A percentile compares a stretch with the other conserved stretches of the same genome.
Evolutionary conservation across 768 basidiomycete species (phyloP).

Genomic region (Neoboletus magnificus): DNA sequence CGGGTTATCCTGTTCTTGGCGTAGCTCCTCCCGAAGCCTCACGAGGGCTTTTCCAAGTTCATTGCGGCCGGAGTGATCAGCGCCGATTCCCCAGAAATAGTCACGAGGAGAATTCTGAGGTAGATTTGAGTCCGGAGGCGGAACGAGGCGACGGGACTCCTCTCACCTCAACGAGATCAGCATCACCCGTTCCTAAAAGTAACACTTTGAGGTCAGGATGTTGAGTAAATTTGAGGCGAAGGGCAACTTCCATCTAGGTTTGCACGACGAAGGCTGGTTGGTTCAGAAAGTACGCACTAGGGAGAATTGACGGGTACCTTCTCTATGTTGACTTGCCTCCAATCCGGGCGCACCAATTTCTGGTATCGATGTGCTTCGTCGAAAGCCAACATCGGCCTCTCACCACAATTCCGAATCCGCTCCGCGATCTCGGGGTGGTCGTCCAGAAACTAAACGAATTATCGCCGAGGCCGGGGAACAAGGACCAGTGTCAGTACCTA

Average conservation of each 20-base stretch:
- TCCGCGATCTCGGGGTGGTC: conserved; percentile 63
- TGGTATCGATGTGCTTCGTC: conserved; percentile 65
- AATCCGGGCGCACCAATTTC: conserved; percentile 59
- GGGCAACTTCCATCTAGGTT: conserved; percentile 59
- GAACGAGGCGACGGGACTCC: neutral
- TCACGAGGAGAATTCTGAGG: conserved; percentile 69
- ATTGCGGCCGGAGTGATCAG: conserved; percentile 63
- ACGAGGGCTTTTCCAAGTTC: conserved; percentile 71
- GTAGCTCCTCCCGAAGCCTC: conserved; percentile 56
- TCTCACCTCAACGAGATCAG: conserved; percentile 64
- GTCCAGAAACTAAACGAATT: conserved; percentile 49
- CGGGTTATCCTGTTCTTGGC: conserved; percentile 30
- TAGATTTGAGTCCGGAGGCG: neutral
- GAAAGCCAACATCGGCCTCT: conserved; percentile 60
- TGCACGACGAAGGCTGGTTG: neutral
- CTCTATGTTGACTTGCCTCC: conserved; percentile 65
- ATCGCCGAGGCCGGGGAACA: neutral
- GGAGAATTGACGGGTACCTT: conserved; percentile 40
- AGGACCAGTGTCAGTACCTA: neutral
- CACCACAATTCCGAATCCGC: conserved; percentile 62
- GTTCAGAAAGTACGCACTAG: neutral
- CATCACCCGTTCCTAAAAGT: conserved; percentile 62
- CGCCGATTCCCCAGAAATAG: conserved; percentile 75
- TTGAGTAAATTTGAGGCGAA: conserved; percentile 71
- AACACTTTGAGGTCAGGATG: conserved; percentile 56